Evolutionary conservation across 192 early-diverging fungal genomes (phyloP).

Genomic region (Dissophora ornata): DNA sequence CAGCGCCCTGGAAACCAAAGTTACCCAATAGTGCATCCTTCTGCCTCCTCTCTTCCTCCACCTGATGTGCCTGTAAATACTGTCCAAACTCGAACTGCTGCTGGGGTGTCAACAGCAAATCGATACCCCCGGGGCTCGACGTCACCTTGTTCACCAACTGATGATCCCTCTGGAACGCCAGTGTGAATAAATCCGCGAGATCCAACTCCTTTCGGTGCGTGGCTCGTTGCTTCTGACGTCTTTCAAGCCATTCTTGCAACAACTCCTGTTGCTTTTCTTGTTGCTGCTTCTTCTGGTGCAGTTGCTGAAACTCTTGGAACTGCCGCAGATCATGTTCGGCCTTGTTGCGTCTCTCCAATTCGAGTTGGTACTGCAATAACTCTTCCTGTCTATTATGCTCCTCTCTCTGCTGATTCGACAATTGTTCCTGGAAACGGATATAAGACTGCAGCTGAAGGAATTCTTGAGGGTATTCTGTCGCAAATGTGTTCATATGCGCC

Average conservation of each 20-base stretch:
- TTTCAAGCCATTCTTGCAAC: slow-evolving; percentile 33
- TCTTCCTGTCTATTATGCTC: slow-evolving; percentile 26
- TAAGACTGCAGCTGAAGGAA: slow-evolving; percentile 47
- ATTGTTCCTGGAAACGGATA: slow-evolving; percentile 37
- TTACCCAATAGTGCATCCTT: slow-evolving; percentile 9
- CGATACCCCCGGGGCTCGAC: slow-evolving; percentile 35
- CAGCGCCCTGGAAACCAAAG: slow-evolving; percentile 3
- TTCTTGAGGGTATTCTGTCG: slow-evolving; percentile 43
- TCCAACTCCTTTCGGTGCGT: slow-evolving; percentile 25
- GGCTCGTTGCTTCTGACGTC: slow-evolving; percentile 34
- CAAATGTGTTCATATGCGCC: slow-evolving; percentile 47
- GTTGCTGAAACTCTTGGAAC: slow-evolving; percentile 42
- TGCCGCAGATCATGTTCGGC: slow-evolving; percentile 36
- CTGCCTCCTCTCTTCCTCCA: slow-evolving; percentile 21
- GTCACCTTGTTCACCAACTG: slow-evolving; percentile 26
- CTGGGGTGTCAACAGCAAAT: slow-evolving; percentile 37
- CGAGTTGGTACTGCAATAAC: slow-evolving; percentile 32
- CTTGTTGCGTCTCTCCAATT: slow-evolving; percentile 43
- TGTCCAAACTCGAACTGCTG: slow-evolving; percentile 49
- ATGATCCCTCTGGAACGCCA: slow-evolving; percentile 41
- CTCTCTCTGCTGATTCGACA: slow-evolving; percentile 24
- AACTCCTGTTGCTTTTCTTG: slow-evolving; percentile 23
- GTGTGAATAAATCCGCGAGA: slow-evolving; percentile 37
- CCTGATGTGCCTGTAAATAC: slow-evolving; percentile 27
- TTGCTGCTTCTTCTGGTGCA: slow-evolving; percentile 22